Conservation (phyloP, 805 yeast genomes). For the Metschnikowia orientalis region DNA sequence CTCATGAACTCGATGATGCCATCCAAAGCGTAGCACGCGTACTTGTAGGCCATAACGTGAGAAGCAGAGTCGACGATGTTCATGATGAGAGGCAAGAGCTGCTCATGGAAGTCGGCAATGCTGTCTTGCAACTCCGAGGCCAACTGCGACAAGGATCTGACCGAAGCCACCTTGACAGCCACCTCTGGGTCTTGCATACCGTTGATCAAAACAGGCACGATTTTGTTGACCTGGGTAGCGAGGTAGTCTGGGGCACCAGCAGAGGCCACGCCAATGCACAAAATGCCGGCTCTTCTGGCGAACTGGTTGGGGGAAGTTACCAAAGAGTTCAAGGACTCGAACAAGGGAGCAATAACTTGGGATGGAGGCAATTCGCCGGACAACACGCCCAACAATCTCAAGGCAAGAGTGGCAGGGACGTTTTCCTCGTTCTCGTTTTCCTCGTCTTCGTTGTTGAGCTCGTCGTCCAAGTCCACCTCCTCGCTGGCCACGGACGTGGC, state of each 20-base stretch:
- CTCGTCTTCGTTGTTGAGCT: constrained; percentile 74
- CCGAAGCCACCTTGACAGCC: constrained; percentile 79
- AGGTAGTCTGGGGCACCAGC: constrained; percentile 94
- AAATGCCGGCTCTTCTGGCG: constrained; percentile 82
- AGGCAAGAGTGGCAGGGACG: constrained; percentile 70
- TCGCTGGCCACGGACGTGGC: constrained; percentile 78
- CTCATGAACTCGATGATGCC: constrained; percentile 88
- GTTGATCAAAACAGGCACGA: constrained; percentile 65
- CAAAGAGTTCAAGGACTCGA: constrained; percentile 52
- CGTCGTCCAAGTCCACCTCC: constrained; percentile 68
- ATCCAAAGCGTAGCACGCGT: constrained; percentile 88
- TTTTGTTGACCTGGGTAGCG: constrained; percentile 65
- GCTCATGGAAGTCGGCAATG: constrained; percentile 78
- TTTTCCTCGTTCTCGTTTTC: constrained; percentile 93
- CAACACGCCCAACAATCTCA: constrained; percentile 73
- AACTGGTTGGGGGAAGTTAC: constrained; percentile 56
- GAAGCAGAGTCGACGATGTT: constrained; percentile 82
- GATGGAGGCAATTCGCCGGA: constrained; percentile 87
- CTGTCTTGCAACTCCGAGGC: constrained; percentile 81
- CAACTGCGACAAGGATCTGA: constrained; percentile 72
- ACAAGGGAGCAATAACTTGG: constrained; percentile 79
- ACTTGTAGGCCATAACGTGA: constrained; percentile 77
- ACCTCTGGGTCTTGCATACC: constrained; percentile 76
- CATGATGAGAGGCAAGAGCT: constrained; percentile 80
- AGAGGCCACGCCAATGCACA: constrained; percentile 76